These are phyloP conservation scores for Polytrichum formosum DNA, from an alignment of 225 moss, liverwort and hornwort species.

Conservation along the genomic window DNA sequence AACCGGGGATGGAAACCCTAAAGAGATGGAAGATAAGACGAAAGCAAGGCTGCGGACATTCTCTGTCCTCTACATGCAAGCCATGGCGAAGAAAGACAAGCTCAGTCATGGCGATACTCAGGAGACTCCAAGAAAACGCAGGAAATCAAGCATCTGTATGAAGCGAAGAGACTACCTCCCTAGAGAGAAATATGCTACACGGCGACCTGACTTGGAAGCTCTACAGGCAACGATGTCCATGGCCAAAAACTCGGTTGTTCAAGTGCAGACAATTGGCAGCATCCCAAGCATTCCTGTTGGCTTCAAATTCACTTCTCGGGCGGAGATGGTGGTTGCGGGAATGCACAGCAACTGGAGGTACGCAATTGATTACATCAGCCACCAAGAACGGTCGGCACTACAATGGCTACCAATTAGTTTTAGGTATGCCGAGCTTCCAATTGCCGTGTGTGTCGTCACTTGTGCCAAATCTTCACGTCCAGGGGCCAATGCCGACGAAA, in stretches of 20 bases:
- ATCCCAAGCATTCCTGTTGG: constrained; percentile 4
- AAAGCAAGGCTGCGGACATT: constrained; percentile 1
- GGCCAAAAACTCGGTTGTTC: not conserved
- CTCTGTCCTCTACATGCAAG: constrained; percentile 7
- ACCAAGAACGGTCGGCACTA: not conserved
- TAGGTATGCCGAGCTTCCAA: not conserved
- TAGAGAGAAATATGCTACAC: not conserved
- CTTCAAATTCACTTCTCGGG: constrained; percentile 3
- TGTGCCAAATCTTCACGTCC: not conserved
- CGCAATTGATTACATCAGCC: not conserved
- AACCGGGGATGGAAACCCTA: no score
- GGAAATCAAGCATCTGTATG: not conserved
- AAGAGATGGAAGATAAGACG: not conserved
- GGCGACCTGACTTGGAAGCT: constrained; percentile 6
- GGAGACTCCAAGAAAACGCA: not conserved
- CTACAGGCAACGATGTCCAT: not conserved
- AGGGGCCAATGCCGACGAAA: not conserved
- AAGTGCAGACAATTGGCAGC: not conserved
- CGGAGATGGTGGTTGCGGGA: constrained; percentile 6
- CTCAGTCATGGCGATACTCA: not conserved
- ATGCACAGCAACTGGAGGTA: constrained; percentile 4
- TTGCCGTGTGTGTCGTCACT: not conserved
- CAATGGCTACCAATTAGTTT: no score
- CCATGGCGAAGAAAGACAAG: not conserved
- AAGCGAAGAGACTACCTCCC: not conserved